Conservation (phyloP, 192 early-diverging fungal genomes). For the Dissophora ornata region DNA sequence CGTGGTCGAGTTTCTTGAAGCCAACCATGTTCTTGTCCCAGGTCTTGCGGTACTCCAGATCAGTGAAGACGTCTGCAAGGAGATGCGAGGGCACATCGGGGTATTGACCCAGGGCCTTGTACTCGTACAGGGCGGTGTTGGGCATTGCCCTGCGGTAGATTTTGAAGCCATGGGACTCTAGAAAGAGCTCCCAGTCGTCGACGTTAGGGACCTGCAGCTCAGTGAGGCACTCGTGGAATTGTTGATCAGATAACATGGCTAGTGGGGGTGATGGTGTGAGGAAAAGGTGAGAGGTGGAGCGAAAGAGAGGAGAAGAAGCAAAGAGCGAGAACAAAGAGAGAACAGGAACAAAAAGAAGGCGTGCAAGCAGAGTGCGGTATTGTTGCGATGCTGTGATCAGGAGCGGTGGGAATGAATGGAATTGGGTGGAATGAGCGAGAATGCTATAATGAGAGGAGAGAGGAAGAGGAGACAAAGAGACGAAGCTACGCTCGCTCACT, state of each 20-base stretch:
- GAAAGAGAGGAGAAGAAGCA: not conserved
- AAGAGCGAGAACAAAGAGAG: not conserved
- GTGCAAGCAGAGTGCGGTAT: not conserved
- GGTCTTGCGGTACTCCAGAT: slow-evolving; percentile 62
- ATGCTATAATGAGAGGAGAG: no score
- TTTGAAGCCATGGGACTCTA: slow-evolving; percentile 54
- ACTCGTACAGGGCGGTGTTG: slow-evolving; percentile 59
- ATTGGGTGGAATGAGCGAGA: no score
- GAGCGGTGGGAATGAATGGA: not conserved
- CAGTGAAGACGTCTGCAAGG: slow-evolving; percentile 62
- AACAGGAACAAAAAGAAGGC: not conserved
- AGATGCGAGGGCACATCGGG: slow-evolving; percentile 53
- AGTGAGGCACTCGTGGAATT: slow-evolving; percentile 43
- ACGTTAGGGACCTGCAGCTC: slow-evolving; percentile 43
- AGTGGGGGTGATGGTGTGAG: not conserved
- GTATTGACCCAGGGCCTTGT: slow-evolving; percentile 59
- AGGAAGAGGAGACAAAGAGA: no score
- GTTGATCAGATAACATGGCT: slow-evolving; percentile 47
- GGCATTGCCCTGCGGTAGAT: slow-evolving; percentile 56
- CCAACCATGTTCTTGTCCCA: slow-evolving; percentile 68
- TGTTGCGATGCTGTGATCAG: not conserved
- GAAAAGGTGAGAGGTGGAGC: slow-evolving; percentile 1
- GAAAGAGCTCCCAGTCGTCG: slow-evolving; percentile 53
- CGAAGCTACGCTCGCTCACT: no score
- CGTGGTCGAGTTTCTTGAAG: slow-evolving; percentile 49